Base-by-base conservation (phyloP, 208 protist species). In the Perkinsela sp. region DNA sequence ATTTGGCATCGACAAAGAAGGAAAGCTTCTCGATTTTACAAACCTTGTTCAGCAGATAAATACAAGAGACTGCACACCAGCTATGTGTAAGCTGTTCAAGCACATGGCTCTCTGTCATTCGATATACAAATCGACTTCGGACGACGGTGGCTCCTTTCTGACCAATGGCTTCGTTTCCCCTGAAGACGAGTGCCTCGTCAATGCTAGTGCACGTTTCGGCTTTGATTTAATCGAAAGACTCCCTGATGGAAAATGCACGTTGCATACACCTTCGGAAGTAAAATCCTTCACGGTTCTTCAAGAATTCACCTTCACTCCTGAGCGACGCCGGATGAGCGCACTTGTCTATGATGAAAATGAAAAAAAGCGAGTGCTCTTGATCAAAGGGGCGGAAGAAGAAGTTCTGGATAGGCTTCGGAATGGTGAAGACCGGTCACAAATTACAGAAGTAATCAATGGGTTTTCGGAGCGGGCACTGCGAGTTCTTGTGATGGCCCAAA, bases 171-270 rank as follows among this genome's bases (percentile, higher is more conserved):
- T n/a, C n/a, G n/a, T n/a, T n/a, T 95, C 89, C n/a, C 91, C 92
- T 1, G 93, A 96, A 72, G 93, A 96, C 74, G 79, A 85, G 30
- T 89, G 90, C n/a, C 76, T 96, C 16, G 90, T 93, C 68, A 67
- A 67, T 28, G 90, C 83, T 30, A 78, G 81, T 32, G 71, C 70
- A 1, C 72, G 77, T 30, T 70, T 93, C 0, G 76, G 79, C 29
- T 78, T 93, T 6, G 67, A 70, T 28, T 71, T 57, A 22, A 6
- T 6, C 40, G 13, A 57, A 6, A 57, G 40, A 57, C 40, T 6
- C 40, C 40, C 13, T 22, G 40, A 57, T 57, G 40, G 40, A 6
- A 69, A 48, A 69, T 81, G 48, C 69, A 70, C 31, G 72, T 71
- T 2, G 29, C 71, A 15, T 28, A 48, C 0, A 29, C 15, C 30